Evolutionary conservation across 495 filamentous ascomycete genomes (phyloP), one percentile per base, ranked within the genome.

Genomic region (Daldinia concentrica): DNA sequence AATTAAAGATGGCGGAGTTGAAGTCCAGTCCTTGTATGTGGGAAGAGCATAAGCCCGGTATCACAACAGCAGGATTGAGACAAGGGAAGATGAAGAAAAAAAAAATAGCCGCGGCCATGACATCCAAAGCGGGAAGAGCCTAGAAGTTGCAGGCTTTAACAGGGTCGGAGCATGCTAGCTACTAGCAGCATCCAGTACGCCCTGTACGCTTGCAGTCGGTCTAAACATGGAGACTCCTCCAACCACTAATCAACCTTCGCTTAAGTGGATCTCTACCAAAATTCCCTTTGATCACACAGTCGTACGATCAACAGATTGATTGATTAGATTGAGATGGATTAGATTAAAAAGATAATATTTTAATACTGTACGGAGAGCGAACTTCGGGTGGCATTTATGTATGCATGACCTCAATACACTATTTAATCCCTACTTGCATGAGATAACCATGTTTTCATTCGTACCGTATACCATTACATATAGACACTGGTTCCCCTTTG

Each of bases 291-390:
- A 66, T 69, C 65, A 66, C 29, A 24, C 61, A 30, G 70, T 73
- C 62, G 54, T 73, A 73, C 62, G 71, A 73, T 66, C 71, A 63
- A 68, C 43, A 64, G 62, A 63, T 73, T 73, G 71, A 73, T 73
- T 73, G 71, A 73, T 73, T 66, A 73, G 71, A 73, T 73, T 61
- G 14, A 12, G 60, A 69, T 69, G 71, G 71, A 69, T 73, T 58
- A 69, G 71, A 73, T 73, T 37, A 69, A 72, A 72, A 68, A 72
- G 64, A 72, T 68, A 60, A 72, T 72, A 52, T 54, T 58, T 60
- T 64, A 51, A 72, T 72, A 58, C 59, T 63, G 62, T 58, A 58
- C 41, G 30, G 19, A 58, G 3, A 48, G 43, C 43, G 43, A 9
- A 24, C 17, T 22, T 48, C 43, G 43, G 17, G 43, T 48, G 43